Conservation (phyloP, 306 rosid species). For the Rosa persica region DNA sequence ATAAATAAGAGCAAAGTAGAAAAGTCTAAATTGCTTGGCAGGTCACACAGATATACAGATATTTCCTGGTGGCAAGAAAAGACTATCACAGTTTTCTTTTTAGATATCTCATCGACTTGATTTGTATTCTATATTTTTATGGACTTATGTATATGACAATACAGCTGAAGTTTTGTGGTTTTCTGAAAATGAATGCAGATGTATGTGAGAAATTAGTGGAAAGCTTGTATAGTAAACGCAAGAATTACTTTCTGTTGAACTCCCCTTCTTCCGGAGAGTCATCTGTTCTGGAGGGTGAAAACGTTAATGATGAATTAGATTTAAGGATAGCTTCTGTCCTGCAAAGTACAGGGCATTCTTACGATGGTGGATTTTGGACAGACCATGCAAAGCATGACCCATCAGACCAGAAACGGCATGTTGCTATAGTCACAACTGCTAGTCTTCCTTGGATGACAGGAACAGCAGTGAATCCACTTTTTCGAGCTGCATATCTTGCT, state of each 20-base stretch:
- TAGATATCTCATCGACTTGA: not conserved
- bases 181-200: slow-evolving; percentile 53
- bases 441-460: slow-evolving; percentile 99
- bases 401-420: slow-evolving; percentile 60
- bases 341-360: slow-evolving; percentile 86
- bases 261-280: slow-evolving; percentile 62
- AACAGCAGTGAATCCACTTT: slow-evolving; percentile 93
- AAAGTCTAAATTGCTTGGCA: not conserved
- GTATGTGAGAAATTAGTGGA: slow-evolving; percentile 88
- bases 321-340: slow-evolving; percentile 89
- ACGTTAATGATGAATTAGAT: slow-evolving; percentile 73
- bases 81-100: not conserved
- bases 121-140: not conserved
- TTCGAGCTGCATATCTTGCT: slow-evolving; percentile 95
- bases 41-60: not conserved
- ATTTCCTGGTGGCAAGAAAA: not conserved
- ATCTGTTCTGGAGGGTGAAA: slow-evolving; percentile 63
- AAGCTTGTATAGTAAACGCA: slow-evolving; percentile 79
- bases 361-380: slow-evolving; percentile 92
- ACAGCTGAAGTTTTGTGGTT: slow-evolving; percentile 22
- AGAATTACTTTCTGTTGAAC: slow-evolving; percentile 56
- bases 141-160: not conserved
- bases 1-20: not conserved
- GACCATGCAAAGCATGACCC: slow-evolving; percentile 63
- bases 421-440: slow-evolving; percentile 97